phyloP scores from a whole-genome alignment of 148 eudicot genomes.

The Fagopyrum homotropicum region DNA sequence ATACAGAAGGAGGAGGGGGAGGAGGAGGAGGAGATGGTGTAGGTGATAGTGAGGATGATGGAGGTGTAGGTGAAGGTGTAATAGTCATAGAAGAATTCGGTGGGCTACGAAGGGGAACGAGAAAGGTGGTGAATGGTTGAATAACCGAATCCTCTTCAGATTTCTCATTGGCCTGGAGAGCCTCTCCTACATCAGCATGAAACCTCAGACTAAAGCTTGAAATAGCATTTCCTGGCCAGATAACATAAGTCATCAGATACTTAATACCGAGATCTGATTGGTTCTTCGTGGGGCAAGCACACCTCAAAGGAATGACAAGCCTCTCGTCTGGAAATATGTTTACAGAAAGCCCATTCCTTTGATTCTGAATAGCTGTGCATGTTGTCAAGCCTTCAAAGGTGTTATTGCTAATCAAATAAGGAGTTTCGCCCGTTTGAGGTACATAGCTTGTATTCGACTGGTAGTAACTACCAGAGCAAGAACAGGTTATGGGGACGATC shows the following conservation, averaged over 20 bases:
- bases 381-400: constrained; percentile 65
- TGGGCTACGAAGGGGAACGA: constrained; percentile 54
- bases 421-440: constrained; percentile 23
- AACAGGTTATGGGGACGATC: constrained; percentile 67
- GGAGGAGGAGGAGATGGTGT: constrained; percentile 13
- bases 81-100: constrained; percentile 38
- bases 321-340: constrained; percentile 28
- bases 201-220: constrained; percentile 31
- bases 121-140: constrained; percentile 55
- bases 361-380: constrained; percentile 49
- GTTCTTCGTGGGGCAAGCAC: constrained; percentile 79
- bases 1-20: constrained; percentile 5
- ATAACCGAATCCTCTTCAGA: constrained; percentile 36
- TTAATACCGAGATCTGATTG: constrained; percentile 49
- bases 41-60: constrained; percentile 20
- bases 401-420: constrained; percentile 30
- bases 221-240: constrained; percentile 26
- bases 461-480: constrained; percentile 60
- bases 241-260: constrained; percentile 60
- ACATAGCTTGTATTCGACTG: constrained; percentile 52
- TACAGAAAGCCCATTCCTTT: constrained; percentile 24
- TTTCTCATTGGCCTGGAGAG: constrained; percentile 57
- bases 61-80: constrained; percentile 32
- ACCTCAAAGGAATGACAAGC: constrained; percentile 60
- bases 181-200: constrained; percentile 41